These are phyloP conservation scores for Helianthus annuus DNA, from an alignment of 129 eudicot species.

Conservation along the genomic window HanXRQr2.0-SUNRISE NC_035440.2:20112371-20112870, in stretches of 20 bases:
- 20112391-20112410: too few relatives aligned
- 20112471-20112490: too few relatives aligned
- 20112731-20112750: constrained; percentile 48
- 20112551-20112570: constrained; percentile 29
- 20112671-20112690: background rate
- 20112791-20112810: constrained; percentile 36
- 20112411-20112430: too few relatives aligned
- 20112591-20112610: constrained; percentile 15
- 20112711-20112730: background rate
- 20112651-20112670: background rate
- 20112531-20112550: too few relatives aligned
- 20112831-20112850: too few relatives aligned
- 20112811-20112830: background rate
- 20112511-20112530: background rate
- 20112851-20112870: too few relatives aligned
- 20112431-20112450: too few relatives aligned
- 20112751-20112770: constrained; percentile 45
- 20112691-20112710: background rate
- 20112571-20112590: constrained; percentile 40
- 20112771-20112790: constrained; percentile 79
- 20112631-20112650: constrained; percentile 24
- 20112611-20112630: constrained; percentile 33
- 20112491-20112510: constrained; percentile 40
- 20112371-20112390: too few relatives aligned
- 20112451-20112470: too few relatives aligned